Conservation (phyloP, 2,329 filamentous ascomycete genomes). For the Diaporthe sp. region DNA sequence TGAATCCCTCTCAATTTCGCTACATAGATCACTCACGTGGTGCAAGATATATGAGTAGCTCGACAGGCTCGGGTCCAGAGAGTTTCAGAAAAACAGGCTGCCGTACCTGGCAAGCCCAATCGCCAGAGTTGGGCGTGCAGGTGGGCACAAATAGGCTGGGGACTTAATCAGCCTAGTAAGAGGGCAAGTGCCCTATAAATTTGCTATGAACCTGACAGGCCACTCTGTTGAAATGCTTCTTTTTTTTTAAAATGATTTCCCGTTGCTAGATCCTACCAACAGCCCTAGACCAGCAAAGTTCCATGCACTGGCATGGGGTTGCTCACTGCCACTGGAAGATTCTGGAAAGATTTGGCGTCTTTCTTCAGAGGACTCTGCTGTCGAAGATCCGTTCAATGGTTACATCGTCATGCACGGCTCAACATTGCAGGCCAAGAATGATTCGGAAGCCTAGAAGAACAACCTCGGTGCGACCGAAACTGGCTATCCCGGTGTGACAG, state of each 20-base stretch:
- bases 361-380: not conserved
- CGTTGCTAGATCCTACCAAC: not conserved
- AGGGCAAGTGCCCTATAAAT: no score
- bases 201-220: not conserved
- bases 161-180: not conserved
- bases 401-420: not conserved
- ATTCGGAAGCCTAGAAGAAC: not conserved
- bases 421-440: not conserved
- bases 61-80: no score
- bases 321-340: not conserved
- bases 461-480: not conserved
- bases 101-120: no score
- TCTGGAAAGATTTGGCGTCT: not conserved
- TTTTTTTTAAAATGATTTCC: not conserved
- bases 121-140: no score
- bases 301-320: not conserved
- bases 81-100: no score
- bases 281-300: not conserved
- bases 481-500: rapidly evolving
- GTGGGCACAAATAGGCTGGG: no score
- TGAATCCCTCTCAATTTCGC: no score
- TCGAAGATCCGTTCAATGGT: not conserved
- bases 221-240: no score
- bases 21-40: not conserved
- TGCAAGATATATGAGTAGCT: not conserved